Evolutionary conservation across 495 filamentous ascomycete genomes (phyloP).

Genomic region (Penicillium roqueforti): DNA sequence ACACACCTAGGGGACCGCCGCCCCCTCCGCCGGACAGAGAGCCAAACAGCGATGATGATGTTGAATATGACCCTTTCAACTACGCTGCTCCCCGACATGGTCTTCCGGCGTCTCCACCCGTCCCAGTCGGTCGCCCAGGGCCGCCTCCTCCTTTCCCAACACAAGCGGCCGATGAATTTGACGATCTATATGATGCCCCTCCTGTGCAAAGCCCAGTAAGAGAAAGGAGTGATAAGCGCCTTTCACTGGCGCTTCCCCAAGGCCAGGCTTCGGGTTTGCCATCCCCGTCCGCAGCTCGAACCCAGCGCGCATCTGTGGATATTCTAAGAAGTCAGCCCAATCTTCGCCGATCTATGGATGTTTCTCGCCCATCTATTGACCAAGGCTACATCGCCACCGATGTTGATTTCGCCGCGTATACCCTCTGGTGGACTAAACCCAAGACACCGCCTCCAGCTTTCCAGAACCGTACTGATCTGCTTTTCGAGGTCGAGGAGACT

Average conservation of each 20-base stretch:
- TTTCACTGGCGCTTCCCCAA: constrained; percentile 27
- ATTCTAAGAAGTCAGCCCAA: constrained; percentile 47
- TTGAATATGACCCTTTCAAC: constrained; percentile 72
- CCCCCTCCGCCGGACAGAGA: constrained; percentile 48
- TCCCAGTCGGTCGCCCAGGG: constrained; percentile 23
- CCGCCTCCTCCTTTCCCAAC: constrained; percentile 30
- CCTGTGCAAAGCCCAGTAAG: constrained; percentile 44
- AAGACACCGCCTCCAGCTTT: constrained; percentile 71
- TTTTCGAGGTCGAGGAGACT: constrained; percentile 78
- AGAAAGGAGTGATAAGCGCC: constrained; percentile 33
- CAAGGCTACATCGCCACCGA: constrained; percentile 81
- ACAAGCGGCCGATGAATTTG: constrained; percentile 36
- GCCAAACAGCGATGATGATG: constrained; percentile 51
- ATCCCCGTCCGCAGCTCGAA: constrained; percentile 41
- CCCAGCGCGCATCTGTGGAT: constrained; percentile 66
- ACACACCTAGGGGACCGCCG: constrained; percentile 67
- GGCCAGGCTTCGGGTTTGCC: constrained; percentile 38
- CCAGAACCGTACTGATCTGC: constrained; percentile 76
- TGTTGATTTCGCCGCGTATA: constrained; percentile 67
- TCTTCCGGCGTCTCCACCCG: constrained; percentile 22
- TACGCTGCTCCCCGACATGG: constrained; percentile 52
- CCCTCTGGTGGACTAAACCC: constrained; percentile 79
- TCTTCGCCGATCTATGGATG: constrained; percentile 70
- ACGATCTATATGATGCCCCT: constrained; percentile 51
- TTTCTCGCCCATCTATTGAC: constrained; percentile 61